Evolutionary conservation across 139 green algal genomes (phyloP).

Genomic region (Volvox reticuliferus): DNA sequence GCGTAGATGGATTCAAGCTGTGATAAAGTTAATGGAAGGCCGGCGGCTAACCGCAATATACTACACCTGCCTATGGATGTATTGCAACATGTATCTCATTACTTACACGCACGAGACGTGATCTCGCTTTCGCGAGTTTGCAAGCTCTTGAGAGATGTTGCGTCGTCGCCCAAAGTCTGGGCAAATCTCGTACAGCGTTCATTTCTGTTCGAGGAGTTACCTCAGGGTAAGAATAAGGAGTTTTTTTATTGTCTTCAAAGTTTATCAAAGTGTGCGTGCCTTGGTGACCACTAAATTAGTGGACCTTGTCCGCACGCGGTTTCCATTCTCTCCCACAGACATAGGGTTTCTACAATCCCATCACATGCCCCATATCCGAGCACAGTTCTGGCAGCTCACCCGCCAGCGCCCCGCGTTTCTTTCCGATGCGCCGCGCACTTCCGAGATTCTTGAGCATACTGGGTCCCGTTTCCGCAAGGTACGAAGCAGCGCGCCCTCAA

Average conservation of each 20-base stretch:
- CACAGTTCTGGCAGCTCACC: not conserved
- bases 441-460: not conserved
- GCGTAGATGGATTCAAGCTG: not conserved
- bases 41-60: not conserved
- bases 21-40: not conserved
- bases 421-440: constrained; percentile 36
- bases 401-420: constrained; percentile 26
- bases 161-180: not conserved
- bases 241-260: not conserved
- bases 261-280: not conserved
- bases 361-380: not conserved
- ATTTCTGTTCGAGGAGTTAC: not conserved
- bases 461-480: constrained; percentile 14
- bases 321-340: not conserved
- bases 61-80: not conserved
- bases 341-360: not conserved
- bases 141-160: not conserved
- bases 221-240: not conserved
- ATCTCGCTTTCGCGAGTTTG: not conserved
- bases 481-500: too few species aligned
- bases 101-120: not conserved
- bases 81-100: constrained; percentile 5
- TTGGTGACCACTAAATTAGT: not conserved
- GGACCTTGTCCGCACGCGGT: too few species aligned
- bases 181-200: not conserved